These are phyloP conservation scores for Aureobasidium uvarum DNA, from an alignment of 2,329 filamentous ascomycete genomes.

Conservation along the genomic window DNA sequence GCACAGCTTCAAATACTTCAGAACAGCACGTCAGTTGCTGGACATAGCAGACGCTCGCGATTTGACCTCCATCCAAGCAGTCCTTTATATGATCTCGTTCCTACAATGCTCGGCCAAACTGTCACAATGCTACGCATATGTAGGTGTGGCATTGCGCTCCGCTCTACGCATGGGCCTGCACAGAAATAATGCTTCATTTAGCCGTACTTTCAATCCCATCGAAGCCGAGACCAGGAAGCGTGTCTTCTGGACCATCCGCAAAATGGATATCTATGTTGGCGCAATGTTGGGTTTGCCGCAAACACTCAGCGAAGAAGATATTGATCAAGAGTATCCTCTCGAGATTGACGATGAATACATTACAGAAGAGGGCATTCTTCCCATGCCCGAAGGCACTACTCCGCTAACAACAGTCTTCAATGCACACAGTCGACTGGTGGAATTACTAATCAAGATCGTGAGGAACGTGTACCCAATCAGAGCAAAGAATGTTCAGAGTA, in stretches of 20 bases:
- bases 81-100: constrained; percentile 55
- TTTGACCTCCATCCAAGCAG: constrained; percentile 51
- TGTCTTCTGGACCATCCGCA: constrained; percentile 53
- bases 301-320: constrained; percentile 50
- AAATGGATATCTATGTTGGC: constrained; percentile 54
- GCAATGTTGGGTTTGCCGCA: constrained; percentile 52
- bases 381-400: constrained; percentile 56
- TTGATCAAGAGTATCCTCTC: constrained; percentile 49
- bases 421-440: constrained; percentile 58
- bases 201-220: constrained; percentile 48
- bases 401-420: constrained; percentile 61
- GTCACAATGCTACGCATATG: constrained; percentile 54
- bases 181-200: constrained; percentile 43
- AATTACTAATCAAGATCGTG: constrained; percentile 60
- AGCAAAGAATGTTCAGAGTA: constrained; percentile 40
- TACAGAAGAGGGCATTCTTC: constrained; percentile 49
- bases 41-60: constrained; percentile 56
- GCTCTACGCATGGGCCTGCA: constrained; percentile 53
- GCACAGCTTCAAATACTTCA: constrained; percentile 50
- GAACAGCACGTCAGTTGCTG: constrained; percentile 49
- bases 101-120: constrained; percentile 54
- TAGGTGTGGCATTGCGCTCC: constrained; percentile 52
- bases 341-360: constrained; percentile 54
- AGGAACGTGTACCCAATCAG: constrained; percentile 65
- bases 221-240: constrained; percentile 52